These are phyloP conservation scores for Aspergillus ochraceus DNA, from an alignment of 2,329 filamentous ascomycete genomes.

Conservation along the genomic window DNA sequence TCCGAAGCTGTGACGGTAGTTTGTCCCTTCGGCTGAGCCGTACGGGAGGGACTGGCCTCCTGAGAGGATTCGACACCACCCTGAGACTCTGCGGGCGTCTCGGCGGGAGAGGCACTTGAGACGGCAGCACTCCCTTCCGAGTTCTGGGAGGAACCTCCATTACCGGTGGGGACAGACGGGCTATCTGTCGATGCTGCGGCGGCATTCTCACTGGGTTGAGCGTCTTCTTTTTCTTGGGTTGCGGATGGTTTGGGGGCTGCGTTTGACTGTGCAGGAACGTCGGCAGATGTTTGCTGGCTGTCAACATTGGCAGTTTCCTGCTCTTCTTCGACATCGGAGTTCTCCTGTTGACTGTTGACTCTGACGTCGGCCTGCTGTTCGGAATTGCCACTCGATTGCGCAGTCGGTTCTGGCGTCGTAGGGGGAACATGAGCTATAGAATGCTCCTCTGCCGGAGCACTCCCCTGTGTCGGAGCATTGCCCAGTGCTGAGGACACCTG, in stretches of 20 bases:
- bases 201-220: conserved; percentile 5
- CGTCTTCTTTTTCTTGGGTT: background rate
- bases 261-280: conserved; percentile 5
- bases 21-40: background rate
- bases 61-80: background rate
- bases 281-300: conserved; percentile 3
- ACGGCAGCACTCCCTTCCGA: background rate
- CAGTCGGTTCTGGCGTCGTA: conserved; percentile 5
- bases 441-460: conserved; percentile 12
- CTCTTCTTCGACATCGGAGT: background rate
- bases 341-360: conserved; percentile 1
- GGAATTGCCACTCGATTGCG: conserved; percentile 8
- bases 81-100: background rate
- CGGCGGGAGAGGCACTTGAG: background rate
- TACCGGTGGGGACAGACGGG: background rate
- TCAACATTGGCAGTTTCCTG: conserved; percentile 2
- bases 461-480: conserved; percentile 14
- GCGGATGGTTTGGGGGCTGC: conserved; percentile 4
- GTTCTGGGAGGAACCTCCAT: background rate
- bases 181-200: conserved; percentile 1
- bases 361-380: conserved; percentile 7
- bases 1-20: background rate
- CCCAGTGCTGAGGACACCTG: conserved; percentile 16
- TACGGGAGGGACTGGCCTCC: background rate
- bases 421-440: conserved; percentile 13